These are phyloP conservation scores for Rhizophlyctis rosea DNA, from an alignment of 192 early-diverging fungal species.

Conservation along the genomic window DNA sequence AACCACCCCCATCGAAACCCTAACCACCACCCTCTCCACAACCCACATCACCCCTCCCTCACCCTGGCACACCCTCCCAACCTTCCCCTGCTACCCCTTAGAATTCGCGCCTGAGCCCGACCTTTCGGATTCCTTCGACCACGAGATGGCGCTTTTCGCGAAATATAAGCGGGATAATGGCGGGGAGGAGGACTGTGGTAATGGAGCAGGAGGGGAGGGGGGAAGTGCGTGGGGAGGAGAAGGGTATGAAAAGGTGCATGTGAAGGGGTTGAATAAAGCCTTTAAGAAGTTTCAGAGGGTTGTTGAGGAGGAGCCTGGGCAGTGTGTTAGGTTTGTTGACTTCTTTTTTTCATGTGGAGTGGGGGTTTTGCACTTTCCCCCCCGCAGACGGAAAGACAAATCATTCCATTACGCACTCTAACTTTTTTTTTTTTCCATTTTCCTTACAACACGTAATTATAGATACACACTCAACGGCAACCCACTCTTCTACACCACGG, in stretches of 20 bases:
- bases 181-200: constrained; percentile 34
- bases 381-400: no score
- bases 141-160: constrained; percentile 37
- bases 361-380: background rate
- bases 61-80: constrained; percentile 3
- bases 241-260: constrained; percentile 73
- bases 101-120: constrained; percentile 27
- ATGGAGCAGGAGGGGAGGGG: constrained; percentile 28
- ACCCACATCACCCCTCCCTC: background rate
- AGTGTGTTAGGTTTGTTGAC: constrained; percentile 65
- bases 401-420: no score
- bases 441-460: constrained; percentile 7
- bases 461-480: constrained; percentile 68
- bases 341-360: constrained; percentile 1
- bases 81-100: constrained; percentile 37
- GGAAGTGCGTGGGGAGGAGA: constrained; percentile 70
- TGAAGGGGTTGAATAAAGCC: constrained; percentile 71
- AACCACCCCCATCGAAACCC: background rate
- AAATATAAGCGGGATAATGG: constrained; percentile 40
- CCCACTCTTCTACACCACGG: constrained; percentile 65
- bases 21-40: background rate
- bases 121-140: constrained; percentile 12
- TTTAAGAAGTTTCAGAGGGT: constrained; percentile 78
- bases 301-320: constrained; percentile 71
- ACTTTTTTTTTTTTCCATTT: constrained; percentile 15